phyloP scores from a whole-genome alignment of 1,284 basidiomycete species.

The Cryptococcus floricola region DNA sequence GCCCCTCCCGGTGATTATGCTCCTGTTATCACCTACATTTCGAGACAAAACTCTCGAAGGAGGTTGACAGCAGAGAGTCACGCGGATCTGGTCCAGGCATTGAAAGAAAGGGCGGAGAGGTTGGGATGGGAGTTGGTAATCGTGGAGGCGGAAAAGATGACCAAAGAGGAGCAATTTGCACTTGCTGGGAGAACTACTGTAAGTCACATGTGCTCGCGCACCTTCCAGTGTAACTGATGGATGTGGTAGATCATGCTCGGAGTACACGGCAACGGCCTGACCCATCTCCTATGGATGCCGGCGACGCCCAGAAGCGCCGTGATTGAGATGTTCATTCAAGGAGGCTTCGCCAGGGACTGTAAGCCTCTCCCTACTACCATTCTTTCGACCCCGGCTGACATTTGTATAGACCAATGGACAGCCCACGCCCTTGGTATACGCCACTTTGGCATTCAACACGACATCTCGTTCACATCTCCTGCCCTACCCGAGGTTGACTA shows the following conservation, averaged over 20 bases:
- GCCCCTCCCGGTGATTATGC: constrained; percentile 35
- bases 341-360: constrained; percentile 49
- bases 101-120: constrained; percentile 57
- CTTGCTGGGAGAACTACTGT: constrained; percentile 47
- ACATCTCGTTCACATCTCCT: constrained; percentile 54
- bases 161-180: constrained; percentile 48
- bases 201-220: constrained; percentile 7
- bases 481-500: constrained; percentile 59
- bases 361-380: constrained; percentile 5
- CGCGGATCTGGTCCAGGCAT: constrained; percentile 56
- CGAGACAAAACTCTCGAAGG: constrained; percentile 59
- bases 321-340: constrained; percentile 48
- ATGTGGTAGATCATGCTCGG: constrained; percentile 47
- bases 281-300: constrained; percentile 50
- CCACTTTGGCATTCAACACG: constrained; percentile 48
- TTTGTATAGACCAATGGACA: constrained; percentile 44
- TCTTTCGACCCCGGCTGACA: background rate
- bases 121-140: constrained; percentile 61
- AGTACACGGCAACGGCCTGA: constrained; percentile 50
- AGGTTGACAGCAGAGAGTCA: constrained; percentile 62
- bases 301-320: constrained; percentile 46
- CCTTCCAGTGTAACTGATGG: background rate
- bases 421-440: constrained; percentile 47
- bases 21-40: constrained; percentile 70
- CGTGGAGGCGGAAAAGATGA: constrained; percentile 45